These are phyloP conservation scores for Fusarium duplospermum DNA, from an alignment of 2,329 filamentous ascomycete genomes.

Conservation along the genomic window DNA sequence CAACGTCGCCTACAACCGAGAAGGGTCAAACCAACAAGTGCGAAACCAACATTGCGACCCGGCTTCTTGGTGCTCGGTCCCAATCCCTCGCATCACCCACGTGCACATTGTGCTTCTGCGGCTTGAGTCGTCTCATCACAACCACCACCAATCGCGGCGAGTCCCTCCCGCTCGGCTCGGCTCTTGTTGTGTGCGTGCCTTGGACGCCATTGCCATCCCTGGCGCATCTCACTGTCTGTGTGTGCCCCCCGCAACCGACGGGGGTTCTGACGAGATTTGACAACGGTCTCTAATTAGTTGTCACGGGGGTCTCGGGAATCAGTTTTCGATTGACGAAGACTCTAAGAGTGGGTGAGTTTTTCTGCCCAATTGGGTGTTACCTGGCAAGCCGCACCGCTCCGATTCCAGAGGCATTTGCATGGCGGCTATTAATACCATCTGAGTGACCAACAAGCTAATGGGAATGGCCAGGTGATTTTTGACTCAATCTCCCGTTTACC, in stretches of 20 bases:
- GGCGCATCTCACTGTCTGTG: constrained; percentile 19
- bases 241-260: constrained; percentile 31
- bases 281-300: constrained; percentile 18
- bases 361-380: constrained; percentile 24
- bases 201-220: constrained; percentile 33
- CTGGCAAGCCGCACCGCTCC: constrained; percentile 19
- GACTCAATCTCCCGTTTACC: constrained; percentile 15
- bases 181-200: constrained; percentile 24
- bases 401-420: constrained; percentile 10
- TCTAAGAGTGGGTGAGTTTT: constrained; percentile 13
- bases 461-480: constrained; percentile 20
- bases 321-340: constrained; percentile 31
- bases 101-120: constrained; percentile 41
- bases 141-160: constrained; percentile 39
- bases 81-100: constrained; percentile 32
- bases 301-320: constrained; percentile 33
- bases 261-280: constrained; percentile 28
- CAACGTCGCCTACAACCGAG: constrained; percentile 2
- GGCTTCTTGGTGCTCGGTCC: constrained; percentile 20
- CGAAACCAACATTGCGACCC: constrained; percentile 8
- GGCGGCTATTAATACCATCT: constrained; percentile 29
- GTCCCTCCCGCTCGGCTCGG: constrained; percentile 41
- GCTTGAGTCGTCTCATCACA: constrained; percentile 41
- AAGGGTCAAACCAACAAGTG: constrained; percentile 12
- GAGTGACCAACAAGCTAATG: constrained; percentile 3